These are phyloP conservation scores for Pichia sp. DNA, from an alignment of 1,139 yeast genomes.

Conservation along the genomic window DNA sequence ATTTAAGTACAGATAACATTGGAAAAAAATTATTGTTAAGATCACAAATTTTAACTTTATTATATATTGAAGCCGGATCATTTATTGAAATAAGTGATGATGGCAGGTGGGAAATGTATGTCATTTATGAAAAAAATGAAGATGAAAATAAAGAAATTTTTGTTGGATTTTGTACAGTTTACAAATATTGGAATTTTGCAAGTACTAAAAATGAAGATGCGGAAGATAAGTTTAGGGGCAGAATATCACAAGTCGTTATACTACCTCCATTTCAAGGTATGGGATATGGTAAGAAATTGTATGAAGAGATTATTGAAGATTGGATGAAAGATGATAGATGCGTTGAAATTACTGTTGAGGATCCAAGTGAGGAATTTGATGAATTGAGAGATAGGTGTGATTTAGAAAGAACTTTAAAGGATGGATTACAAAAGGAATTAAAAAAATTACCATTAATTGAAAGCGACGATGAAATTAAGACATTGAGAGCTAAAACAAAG, in stretches of 20 bases:
- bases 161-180: constrained; percentile 78
- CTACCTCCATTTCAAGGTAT: constrained; percentile 75
- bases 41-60: constrained; percentile 68
- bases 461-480: no score
- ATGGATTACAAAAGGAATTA: constrained; percentile 14
- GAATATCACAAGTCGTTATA: constrained; percentile 82
- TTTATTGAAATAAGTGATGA: constrained; percentile 67
- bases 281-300: constrained; percentile 64
- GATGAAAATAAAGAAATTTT: constrained; percentile 31
- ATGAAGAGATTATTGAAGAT: constrained; percentile 43
- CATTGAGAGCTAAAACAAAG: constrained; percentile 28
- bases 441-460: constrained; percentile 27
- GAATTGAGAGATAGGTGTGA: constrained; percentile 84
- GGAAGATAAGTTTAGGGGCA: constrained; percentile 44
- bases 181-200: constrained; percentile 71
- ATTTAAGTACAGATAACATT: constrained; percentile 30
- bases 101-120: constrained; percentile 62
- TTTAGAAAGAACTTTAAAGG: constrained; percentile 41
- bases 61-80: constrained; percentile 92
- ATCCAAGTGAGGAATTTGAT: constrained; percentile 90
- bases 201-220: constrained; percentile 24
- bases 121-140: constrained; percentile 34
- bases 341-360: constrained; percentile 84
- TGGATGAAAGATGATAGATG: constrained; percentile 53
- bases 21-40: constrained; percentile 58